These are phyloP conservation scores for Triangularia verruculosa DNA, from an alignment of 2,329 filamentous ascomycete species.

Conservation along the genomic window DNA sequence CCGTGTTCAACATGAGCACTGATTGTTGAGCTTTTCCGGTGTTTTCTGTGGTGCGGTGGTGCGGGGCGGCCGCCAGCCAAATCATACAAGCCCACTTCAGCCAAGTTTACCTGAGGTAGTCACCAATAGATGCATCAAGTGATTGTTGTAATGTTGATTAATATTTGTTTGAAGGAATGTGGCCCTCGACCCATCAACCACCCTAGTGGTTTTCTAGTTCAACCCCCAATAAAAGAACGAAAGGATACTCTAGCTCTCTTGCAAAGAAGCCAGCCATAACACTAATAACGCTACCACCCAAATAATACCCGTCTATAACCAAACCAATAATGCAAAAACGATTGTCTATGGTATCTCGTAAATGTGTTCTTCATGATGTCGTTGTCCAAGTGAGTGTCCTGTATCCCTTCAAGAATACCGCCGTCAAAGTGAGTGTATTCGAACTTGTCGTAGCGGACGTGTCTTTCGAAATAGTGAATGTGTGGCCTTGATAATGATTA, in stretches of 20 bases:
- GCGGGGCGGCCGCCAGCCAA: no score
- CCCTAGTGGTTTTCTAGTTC: conserved; percentile 1
- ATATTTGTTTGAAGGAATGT: conserved; percentile 15
- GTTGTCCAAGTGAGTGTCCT: conserved; percentile 4
- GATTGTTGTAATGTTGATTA: conserved; percentile 5
- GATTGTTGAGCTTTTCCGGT: no score
- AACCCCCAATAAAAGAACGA: conserved; percentile 6
- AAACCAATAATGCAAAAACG: not conserved
- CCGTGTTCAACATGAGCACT: no score
- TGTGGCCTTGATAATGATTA: not conserved
- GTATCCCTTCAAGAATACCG: not conserved
- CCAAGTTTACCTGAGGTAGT: no score
- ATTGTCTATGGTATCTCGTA: not conserved
- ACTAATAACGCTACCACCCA: not conserved
- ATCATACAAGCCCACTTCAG: not conserved
- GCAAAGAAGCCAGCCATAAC: conserved; percentile 7
- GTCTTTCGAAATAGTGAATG: conserved; percentile 1
- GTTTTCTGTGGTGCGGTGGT: no score
- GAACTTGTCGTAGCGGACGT: conserved; percentile 2
- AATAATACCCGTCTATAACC: not conserved
- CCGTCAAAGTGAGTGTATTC: not conserved
- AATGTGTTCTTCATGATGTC: not conserved
- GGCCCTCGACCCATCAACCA: conserved; percentile 17
- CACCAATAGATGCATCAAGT: no score
- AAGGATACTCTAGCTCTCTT: conserved; percentile 14